Evolutionary conservation across 139 green algal genomes (phyloP).

Genomic region (Pleodorina starrii): DNA sequence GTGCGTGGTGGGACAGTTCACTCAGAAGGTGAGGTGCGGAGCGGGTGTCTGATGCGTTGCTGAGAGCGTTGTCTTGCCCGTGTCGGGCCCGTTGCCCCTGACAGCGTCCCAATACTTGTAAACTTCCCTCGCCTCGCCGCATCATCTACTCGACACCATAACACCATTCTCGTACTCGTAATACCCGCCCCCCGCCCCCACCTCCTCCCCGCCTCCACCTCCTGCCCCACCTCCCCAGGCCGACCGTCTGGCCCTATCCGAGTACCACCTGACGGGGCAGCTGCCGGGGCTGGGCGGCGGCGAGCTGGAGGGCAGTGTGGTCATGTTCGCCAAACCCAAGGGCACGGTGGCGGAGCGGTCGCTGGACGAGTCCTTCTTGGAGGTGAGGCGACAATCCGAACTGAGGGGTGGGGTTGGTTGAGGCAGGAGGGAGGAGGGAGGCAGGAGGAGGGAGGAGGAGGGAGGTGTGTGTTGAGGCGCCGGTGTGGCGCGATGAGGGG

Average conservation of each 20-base stretch:
- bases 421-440: background rate
- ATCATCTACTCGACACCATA: background rate
- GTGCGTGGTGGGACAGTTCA: conserved; percentile 36
- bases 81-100: too few relatives aligned
- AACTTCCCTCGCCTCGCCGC: background rate
- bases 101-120: background rate
- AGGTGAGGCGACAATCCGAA: conserved; percentile 21
- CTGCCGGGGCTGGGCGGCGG: conserved; percentile 26
- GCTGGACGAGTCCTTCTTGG: conserved; percentile 52
- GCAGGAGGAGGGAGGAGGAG: background rate
- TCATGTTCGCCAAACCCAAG: conserved; percentile 59
- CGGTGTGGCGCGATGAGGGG: too few relatives aligned
- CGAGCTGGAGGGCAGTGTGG: conserved; percentile 55
- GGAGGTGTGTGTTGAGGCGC: too few relatives aligned
- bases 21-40: conserved; percentile 8
- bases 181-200: background rate
- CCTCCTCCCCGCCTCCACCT: background rate
- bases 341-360: conserved; percentile 17
- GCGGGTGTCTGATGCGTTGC: too few relatives aligned
- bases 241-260: conserved; percentile 49
- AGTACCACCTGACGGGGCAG: conserved; percentile 58
- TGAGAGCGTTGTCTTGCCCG: too few relatives aligned
- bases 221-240: background rate
- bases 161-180: background rate
- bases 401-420: background rate